These are phyloP conservation scores for Raddia guianensis DNA, from an alignment of 176 grass and related monocot species.

Conservation along the genomic window DNA sequence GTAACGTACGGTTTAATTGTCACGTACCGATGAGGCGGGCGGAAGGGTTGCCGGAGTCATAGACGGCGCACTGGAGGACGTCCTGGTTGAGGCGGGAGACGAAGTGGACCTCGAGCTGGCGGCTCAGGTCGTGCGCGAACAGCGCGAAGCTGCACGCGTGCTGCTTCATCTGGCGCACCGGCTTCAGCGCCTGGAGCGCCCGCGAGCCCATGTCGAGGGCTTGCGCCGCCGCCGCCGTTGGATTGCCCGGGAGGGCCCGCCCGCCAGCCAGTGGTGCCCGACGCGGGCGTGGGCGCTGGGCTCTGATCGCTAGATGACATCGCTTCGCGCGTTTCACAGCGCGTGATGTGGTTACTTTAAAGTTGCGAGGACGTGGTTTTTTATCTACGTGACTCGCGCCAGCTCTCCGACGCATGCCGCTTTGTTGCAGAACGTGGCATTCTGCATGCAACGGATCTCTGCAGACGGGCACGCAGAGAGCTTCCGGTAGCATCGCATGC, in stretches of 20 bases:
- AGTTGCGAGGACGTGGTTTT: neutral
- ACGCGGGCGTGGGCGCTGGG: constrained; percentile 15
- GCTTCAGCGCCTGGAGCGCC: constrained; percentile 64
- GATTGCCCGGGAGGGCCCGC: constrained; percentile 45
- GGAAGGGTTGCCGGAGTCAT: constrained; percentile 62
- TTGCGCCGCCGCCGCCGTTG: constrained; percentile 46
- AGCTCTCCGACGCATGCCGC: constrained; percentile 37
- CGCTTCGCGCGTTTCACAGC: neutral
- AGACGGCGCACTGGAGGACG: constrained; percentile 89
- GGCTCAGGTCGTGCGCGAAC: constrained; percentile 64
- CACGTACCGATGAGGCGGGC: constrained; percentile 67
- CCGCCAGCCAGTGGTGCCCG: neutral
- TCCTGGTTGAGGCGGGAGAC: constrained; percentile 76
- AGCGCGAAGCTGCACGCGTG: constrained; percentile 85
- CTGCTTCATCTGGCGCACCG: constrained; percentile 81
- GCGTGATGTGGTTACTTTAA: neutral
- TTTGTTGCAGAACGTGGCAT: constrained; percentile 46
- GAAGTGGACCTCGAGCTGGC: constrained; percentile 76
- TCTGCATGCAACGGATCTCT: constrained; percentile 16
- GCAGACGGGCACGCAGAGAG: neutral
- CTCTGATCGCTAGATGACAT: constrained; percentile 74
- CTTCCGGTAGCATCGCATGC: no score
- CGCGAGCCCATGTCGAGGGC: constrained; percentile 56
- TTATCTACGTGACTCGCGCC: neutral
- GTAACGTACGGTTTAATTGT: no score